phyloP scores from a whole-genome alignment of 148 eudicot genomes.

The Chenopodium album region DNA sequence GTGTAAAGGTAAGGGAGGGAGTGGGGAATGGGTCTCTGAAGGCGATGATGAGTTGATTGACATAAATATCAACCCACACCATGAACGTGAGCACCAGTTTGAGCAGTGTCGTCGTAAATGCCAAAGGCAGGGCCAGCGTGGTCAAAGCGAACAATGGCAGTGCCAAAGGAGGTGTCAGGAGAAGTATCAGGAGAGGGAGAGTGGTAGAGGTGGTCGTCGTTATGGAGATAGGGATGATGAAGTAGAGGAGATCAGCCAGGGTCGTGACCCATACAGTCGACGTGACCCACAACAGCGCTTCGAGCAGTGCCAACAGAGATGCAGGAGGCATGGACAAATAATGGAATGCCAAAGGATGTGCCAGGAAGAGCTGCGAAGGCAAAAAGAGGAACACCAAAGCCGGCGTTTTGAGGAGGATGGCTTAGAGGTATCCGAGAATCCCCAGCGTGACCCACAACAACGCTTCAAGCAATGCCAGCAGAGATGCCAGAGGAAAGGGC shows the following conservation, averaged over 20 bases:
- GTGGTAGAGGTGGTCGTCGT: not conserved
- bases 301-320: constrained; percentile 3
- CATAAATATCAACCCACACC: constrained; percentile 1
- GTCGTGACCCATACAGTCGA: not conserved
- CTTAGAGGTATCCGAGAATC: constrained; percentile 1
- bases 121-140: constrained; percentile 17
- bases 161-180: constrained; percentile 26
- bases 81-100: not conserved
- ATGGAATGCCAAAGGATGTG: constrained; percentile 4
- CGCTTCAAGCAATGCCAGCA: constrained; percentile 9
- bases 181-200: constrained; percentile 6
- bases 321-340: not conserved
- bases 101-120: constrained; percentile 25
- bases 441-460: not conserved
- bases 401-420: not conserved
- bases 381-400: too few species aligned
- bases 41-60: constrained; percentile 6
- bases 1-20: not conserved
- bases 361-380: not conserved
- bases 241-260: not conserved
- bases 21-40: not conserved
- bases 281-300: too few species aligned
- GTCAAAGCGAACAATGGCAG: constrained; percentile 23
- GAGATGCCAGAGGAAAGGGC: constrained; percentile 22
- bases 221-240: constrained; percentile 1